phyloP scores from a whole-genome alignment of 441 rosid species.

The Populus trichocarpa region DNA sequence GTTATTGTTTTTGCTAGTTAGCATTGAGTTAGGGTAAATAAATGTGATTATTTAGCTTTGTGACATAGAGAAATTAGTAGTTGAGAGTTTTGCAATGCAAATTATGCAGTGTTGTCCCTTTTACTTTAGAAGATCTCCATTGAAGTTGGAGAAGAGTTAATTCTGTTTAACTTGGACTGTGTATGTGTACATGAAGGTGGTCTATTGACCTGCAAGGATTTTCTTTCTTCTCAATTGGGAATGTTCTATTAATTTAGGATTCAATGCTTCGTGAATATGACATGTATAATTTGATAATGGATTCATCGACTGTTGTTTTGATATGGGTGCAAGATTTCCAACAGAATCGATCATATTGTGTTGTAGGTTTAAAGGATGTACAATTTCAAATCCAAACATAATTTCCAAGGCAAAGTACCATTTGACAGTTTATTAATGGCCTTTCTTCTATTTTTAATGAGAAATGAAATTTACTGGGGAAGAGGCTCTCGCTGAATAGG shows the following conservation, averaged over 20 bases:
- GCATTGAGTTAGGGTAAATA: not conserved
- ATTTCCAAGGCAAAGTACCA: not conserved
- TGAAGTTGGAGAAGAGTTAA: not conserved
- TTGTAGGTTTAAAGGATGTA: not conserved
- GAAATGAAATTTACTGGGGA: not conserved
- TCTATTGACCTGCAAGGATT: not conserved
- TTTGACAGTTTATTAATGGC: not conserved
- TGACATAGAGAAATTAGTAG: not conserved
- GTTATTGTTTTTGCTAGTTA: not conserved
- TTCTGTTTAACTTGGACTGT: not conserved
- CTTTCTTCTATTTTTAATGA: not conserved
- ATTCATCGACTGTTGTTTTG: not conserved
- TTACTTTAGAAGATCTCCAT: not conserved
- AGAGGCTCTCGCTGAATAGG: not conserved
- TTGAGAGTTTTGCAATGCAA: not conserved
- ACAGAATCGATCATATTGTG: not conserved
- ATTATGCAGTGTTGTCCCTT: not conserved
- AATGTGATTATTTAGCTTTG: not conserved
- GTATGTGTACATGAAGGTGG: not conserved
- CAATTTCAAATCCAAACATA: not conserved
- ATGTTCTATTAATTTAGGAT: not conserved
- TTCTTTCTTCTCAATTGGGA: not conserved
- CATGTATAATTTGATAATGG: not conserved
- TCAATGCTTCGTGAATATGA: not conserved
- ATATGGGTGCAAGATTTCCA: not conserved